phyloP scores from a whole-genome alignment of 805 yeast genomes.

The Zygosaccharomyces gambellarensis region DNA sequence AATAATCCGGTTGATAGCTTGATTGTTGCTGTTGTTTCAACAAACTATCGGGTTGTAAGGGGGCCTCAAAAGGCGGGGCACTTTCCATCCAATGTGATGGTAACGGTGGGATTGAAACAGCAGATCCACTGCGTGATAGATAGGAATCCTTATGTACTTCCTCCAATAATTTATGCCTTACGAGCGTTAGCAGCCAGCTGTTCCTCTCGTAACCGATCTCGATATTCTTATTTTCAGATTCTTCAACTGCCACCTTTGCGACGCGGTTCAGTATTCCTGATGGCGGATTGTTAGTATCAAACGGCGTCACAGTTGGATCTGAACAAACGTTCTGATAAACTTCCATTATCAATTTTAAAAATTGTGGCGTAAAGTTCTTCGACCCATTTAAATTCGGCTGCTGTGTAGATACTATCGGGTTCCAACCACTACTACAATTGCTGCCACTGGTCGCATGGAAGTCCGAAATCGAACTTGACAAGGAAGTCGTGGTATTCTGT shows the following conservation, averaged over 20 bases:
- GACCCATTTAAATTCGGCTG: slow-evolving; percentile 6
- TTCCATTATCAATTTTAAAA: slow-evolving; percentile 43
- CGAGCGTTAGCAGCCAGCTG: slow-evolving; percentile 36
- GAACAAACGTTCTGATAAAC: slow-evolving; percentile 46
- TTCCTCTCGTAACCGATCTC: slow-evolving; percentile 39
- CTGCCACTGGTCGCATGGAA: slow-evolving; percentile 10
- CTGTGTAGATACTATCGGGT: background rate
- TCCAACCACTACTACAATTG: background rate
- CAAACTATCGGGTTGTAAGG: slow-evolving; percentile 8
- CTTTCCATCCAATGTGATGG: slow-evolving; percentile 16
- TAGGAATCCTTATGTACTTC: slow-evolving; percentile 31
- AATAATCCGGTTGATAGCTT: slow-evolving; percentile 4
- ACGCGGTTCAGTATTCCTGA: slow-evolving; percentile 59
- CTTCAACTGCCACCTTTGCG: slow-evolving; percentile 48
- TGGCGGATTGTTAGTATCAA: slow-evolving; percentile 61
- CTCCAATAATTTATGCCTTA: slow-evolving; percentile 37
- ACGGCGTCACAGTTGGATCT: slow-evolving; percentile 64
- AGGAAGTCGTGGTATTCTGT: slow-evolving; percentile 27
- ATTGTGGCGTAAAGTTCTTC: slow-evolving; percentile 31
- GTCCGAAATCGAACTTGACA: slow-evolving; percentile 31
- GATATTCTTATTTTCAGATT: slow-evolving; percentile 31
- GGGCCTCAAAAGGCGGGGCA: slow-evolving; percentile 10
- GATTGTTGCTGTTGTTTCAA: slow-evolving; percentile 7
- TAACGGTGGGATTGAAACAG: slow-evolving; percentile 24
- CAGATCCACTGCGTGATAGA: slow-evolving; percentile 28